These are phyloP conservation scores for Exophiala viscosa DNA, from an alignment of 2,329 filamentous ascomycete species.

Conservation along the genomic window DNA sequence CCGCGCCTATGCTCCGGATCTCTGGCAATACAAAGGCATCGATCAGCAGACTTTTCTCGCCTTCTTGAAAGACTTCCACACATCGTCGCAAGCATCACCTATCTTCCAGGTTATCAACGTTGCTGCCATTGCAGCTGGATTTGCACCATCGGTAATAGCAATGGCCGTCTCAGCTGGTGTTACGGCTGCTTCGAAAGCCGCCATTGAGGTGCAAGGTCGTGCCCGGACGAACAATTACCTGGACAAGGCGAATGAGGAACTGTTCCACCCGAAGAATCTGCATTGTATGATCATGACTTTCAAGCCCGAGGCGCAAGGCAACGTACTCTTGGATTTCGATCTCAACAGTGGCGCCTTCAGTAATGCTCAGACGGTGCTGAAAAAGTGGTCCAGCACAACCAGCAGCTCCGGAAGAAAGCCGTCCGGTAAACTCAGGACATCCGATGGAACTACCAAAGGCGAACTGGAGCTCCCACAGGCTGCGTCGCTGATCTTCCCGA, in stretches of 20 bases:
- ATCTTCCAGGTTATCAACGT: slow-evolving; percentile 7
- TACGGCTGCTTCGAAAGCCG: slow-evolving; percentile 18
- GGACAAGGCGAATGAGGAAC: slow-evolving; percentile 51
- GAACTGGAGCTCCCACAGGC: too few relatives aligned
- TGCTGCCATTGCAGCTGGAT: slow-evolving; percentile 7
- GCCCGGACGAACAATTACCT: slow-evolving; percentile 52
- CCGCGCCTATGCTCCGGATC: too few relatives aligned
- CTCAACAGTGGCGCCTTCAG: too few relatives aligned
- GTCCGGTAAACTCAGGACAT: too few relatives aligned
- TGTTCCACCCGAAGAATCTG: slow-evolving; percentile 55
- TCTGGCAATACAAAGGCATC: too few relatives aligned
- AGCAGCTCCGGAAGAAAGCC: too few relatives aligned
- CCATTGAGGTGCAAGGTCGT: not conserved
- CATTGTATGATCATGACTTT: slow-evolving; percentile 54
- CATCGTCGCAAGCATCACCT: slow-evolving; percentile 2
- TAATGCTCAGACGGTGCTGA: too few relatives aligned
- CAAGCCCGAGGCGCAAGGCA: slow-evolving; percentile 37
- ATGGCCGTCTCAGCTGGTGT: slow-evolving; percentile 9
- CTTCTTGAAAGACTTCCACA: slow-evolving; percentile 48
- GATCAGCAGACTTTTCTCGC: slow-evolving; percentile 37
- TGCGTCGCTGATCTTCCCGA: too few relatives aligned
- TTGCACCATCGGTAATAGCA: slow-evolving; percentile 3
- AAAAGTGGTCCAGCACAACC: too few relatives aligned
- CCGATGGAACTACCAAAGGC: too few relatives aligned
- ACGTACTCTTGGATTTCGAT: not conserved